phyloP scores from a whole-genome alignment of 2,329 filamentous ascomycete genomes.

The Calonectria pteridis region DNA sequence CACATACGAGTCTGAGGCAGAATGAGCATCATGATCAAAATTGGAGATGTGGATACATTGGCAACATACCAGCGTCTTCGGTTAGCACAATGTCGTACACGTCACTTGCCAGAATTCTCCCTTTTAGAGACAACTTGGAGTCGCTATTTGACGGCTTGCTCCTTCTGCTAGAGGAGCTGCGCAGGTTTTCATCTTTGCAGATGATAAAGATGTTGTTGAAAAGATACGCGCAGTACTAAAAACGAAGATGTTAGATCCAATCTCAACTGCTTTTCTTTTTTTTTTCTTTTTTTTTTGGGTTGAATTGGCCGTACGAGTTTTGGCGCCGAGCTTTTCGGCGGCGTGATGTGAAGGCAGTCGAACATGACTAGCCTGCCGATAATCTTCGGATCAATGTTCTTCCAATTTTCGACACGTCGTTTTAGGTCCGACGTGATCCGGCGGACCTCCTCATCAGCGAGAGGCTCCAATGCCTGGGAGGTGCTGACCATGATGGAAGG shows the following conservation, averaged over 20 bases:
- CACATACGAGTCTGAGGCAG: background rate
- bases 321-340: background rate
- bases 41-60: background rate
- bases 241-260: background rate
- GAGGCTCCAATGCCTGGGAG: background rate
- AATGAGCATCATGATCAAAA: background rate
- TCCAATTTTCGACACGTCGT: constrained; percentile 11
- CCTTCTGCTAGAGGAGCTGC: background rate
- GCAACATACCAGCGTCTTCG: background rate
- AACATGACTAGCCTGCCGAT: background rate
- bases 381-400: constrained; percentile 4
- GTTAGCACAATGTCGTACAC: background rate
- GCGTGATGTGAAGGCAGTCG: background rate
- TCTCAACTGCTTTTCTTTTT: no score
- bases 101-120: background rate
- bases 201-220: constrained; percentile 2
- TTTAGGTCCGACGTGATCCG: background rate
- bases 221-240: background rate
- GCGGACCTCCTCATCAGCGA: background rate
- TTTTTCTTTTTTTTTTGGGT: background rate
- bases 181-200: background rate
- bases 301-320: background rate
- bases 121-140: background rate
- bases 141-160: background rate
- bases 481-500: background rate